These are phyloP conservation scores for Amylostereum areolatum DNA, from an alignment of 1,284 basidiomycete genomes.

Conservation along the genomic window DNA sequence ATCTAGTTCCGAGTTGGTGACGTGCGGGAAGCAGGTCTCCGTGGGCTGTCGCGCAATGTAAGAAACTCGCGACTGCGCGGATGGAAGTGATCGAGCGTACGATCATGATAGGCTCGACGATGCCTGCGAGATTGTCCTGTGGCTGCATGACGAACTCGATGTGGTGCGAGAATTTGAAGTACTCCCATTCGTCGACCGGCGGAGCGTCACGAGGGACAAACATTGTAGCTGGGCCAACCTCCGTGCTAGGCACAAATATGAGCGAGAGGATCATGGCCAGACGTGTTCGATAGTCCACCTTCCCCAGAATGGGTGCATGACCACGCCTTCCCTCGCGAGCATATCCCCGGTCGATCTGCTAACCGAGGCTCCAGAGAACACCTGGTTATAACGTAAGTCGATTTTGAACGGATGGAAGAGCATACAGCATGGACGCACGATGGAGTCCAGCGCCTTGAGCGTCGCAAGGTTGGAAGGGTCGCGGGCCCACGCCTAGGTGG, in stretches of 20 bases:
- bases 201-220: constrained; percentile 11
- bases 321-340: not conserved
- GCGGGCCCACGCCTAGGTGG: too few relatives aligned
- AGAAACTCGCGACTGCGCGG: not conserved
- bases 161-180: constrained; percentile 14
- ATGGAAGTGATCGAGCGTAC: constrained; percentile 1
- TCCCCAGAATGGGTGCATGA: not conserved
- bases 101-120: constrained; percentile 13
- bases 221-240: constrained; percentile 12
- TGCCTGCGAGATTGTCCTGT: constrained; percentile 3
- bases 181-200: constrained; percentile 12
- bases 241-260: constrained; percentile 7
- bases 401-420: not conserved
- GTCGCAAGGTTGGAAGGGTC: too few relatives aligned
- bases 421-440: too few relatives aligned
- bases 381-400: not conserved
- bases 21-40: not conserved
- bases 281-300: not conserved
- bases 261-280: not conserved
- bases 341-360: too few relatives aligned
- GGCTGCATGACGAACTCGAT: constrained; percentile 9
- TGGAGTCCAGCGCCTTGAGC: not conserved
- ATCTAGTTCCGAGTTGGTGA: not conserved
- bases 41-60: not conserved
- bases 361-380: too few relatives aligned